These are phyloP conservation scores for Panellus pusillus DNA, from an alignment of 768 basidiomycete genomes.

Conservation along the genomic window DNA sequence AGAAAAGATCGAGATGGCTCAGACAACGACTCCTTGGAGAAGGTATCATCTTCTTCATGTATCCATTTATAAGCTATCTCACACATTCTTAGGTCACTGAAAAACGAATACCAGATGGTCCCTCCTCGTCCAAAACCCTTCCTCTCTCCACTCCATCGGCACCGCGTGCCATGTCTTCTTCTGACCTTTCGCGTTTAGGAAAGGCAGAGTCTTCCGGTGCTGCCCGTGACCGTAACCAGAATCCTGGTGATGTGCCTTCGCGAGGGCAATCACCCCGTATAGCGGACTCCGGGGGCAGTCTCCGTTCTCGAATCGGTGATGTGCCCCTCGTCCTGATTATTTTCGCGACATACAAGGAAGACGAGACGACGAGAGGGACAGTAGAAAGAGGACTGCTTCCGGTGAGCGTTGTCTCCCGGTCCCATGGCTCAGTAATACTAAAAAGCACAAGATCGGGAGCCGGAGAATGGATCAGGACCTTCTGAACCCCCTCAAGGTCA, in stretches of 20 bases:
- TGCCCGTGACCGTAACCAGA: conserved; percentile 37
- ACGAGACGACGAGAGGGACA: conserved; percentile 67
- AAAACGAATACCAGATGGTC: conserved; percentile 57
- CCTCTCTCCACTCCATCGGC: conserved; percentile 66
- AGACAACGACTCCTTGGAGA: conserved; percentile 61
- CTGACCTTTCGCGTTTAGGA: conserved; percentile 39
- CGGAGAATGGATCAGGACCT: conserved; percentile 11
- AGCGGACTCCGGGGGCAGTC: conserved; percentile 31
- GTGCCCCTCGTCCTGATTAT: conserved; percentile 40
- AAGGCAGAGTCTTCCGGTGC: conserved; percentile 39
- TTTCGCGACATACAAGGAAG: conserved; percentile 44
- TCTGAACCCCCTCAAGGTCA: conserved; percentile 3
- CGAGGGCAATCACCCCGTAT: conserved; percentile 20
- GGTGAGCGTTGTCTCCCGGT: conserved; percentile 43
- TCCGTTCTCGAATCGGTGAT: conserved; percentile 62
- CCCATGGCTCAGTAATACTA: not conserved
- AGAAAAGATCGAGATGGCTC: conserved; percentile 62
- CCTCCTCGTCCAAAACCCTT: conserved; percentile 43
- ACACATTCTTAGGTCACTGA: conserved; percentile 41
- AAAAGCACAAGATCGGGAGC: conserved; percentile 12
- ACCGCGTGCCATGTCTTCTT: conserved; percentile 67
- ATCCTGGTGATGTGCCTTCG: conserved; percentile 15
- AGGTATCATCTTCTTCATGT: conserved; percentile 46
- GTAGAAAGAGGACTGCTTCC: conserved; percentile 65
- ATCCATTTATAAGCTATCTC: not conserved